phyloP scores from a whole-genome alignment of 257 asterid species.

The Solanum stenotomum region DNA sequence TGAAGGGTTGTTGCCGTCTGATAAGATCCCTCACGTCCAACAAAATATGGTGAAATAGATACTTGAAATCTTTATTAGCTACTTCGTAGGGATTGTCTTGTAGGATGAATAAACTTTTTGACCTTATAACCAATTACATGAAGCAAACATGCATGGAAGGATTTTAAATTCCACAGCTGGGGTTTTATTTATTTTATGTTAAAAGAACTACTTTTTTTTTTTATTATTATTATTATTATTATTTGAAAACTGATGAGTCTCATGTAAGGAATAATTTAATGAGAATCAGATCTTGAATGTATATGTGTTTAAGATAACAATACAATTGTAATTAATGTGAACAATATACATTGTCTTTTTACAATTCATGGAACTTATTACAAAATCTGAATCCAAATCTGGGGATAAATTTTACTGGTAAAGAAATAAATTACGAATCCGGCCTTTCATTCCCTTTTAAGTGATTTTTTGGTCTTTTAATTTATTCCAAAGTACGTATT shows the following conservation, averaged over 20 bases:
- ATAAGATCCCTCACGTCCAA: neutral
- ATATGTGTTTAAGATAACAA: neutral
- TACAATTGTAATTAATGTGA: neutral
- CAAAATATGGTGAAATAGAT: neutral
- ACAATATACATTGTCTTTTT: neutral
- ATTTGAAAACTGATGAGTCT: neutral
- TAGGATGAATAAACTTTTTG: neutral
- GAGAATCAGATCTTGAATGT: neutral
- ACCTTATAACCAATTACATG: neutral
- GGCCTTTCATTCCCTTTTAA: neutral
- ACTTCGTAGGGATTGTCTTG: neutral
- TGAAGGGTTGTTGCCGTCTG: neutral
- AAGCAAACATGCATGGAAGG: neutral
- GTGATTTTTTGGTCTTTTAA: neutral
- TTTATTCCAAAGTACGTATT: neutral
- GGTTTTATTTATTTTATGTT: neutral
- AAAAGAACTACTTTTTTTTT: neutral
- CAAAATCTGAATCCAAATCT: neutral
- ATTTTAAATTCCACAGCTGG: neutral
- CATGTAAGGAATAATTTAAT: neutral
- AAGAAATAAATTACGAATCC: neutral
- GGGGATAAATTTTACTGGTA: neutral
- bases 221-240: neutral
- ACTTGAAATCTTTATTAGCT: neutral
- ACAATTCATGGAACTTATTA: neutral